Evolutionary conservation across 2,329 filamentous ascomycete species (phyloP).

Genomic region (Diplodia sapinea): DNA sequence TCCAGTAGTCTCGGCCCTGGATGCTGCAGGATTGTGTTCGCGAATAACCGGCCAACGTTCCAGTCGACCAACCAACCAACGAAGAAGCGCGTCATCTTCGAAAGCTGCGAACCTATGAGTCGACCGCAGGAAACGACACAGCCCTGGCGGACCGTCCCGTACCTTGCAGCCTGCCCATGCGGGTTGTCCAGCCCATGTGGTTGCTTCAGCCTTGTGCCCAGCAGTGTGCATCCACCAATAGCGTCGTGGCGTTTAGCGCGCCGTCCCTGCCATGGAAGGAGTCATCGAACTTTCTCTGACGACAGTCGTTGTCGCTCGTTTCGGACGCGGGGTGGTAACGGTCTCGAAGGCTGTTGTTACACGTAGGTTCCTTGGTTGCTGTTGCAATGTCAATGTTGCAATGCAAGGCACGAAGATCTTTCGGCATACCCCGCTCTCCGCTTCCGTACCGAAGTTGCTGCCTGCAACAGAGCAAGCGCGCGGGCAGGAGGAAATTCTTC

Average conservation of each 20-base stretch:
- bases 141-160: slow-evolving; percentile 21
- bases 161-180: slow-evolving; percentile 23
- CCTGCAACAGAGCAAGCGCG: not conserved
- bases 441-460: not conserved
- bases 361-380: slow-evolving; percentile 2
- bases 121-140: slow-evolving; percentile 10
- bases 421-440: not conserved
- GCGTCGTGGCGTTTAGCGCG: slow-evolving; percentile 2
- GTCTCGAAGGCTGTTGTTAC: not conserved
- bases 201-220: slow-evolving; percentile 10
- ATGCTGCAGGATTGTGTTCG: slow-evolving; percentile 12
- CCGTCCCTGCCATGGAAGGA: not conserved
- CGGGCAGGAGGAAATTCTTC: not conserved
- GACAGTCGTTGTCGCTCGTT: not conserved
- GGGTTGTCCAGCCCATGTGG: slow-evolving; percentile 5
- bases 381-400: not conserved
- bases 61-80: not conserved
- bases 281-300: not conserved
- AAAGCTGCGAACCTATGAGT: slow-evolving; percentile 6
- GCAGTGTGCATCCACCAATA: not conserved
- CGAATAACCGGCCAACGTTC: not conserved
- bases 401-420: not conserved
- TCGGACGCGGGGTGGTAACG: not conserved
- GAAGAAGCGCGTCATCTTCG: slow-evolving; percentile 18
- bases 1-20: slow-evolving; percentile 5